Base-by-base conservation (phyloP, 225 moss, liverwort and hornwort species). In the Antitrichia curtipendula region DNA sequence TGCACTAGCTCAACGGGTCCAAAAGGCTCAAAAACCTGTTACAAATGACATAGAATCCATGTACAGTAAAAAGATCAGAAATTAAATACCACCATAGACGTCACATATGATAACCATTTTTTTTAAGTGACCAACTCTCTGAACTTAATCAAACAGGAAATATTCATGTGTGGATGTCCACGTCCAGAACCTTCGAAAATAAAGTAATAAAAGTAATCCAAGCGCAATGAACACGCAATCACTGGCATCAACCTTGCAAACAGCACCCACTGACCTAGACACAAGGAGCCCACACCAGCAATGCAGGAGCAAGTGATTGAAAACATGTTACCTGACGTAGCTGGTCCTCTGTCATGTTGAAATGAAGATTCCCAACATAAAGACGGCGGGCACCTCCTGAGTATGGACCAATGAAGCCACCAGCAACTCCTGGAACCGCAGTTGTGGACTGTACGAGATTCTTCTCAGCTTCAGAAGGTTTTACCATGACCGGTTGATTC, bases 401-500 rank as follows among this genome's bases (percentile, higher is more conserved):
- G 89, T 99, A 99, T 74, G 99, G 99, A 70, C 99, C 99, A 87
- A 99, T 99, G 71, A 97, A 97, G 82, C 97, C 95, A 87, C 98
- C 98, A 58, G 97, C 94, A 90, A 96, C 96, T 92, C 97, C 99
- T 75, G 96, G 97, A 89, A 99, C 99, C 41, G 95, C 95, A 74
- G 99, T 97, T 59, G 99, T 97, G 78, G 99, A 99, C 85, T 97
- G 99, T 24, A 99, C 99, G 84, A 99, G 89, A 89, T 99, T 99
- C 91, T 99, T 99, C 91, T 99, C 99, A 86, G 99, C 99, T 90
- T 99, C 99, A 62, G 99, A 99, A 49, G 99, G 99, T 89, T 99
- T 99, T n/a, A 99, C 97, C 99, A 99, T 99, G 41, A 99, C 99
- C 85, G 97, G 99, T 91, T 97, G 99, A 53, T 95, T 95, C 76